Percentiles rank a stretch among this genome's conserved stretches.
These are phyloP conservation scores for Aethionema arabicum DNA, from an alignment of 345 rosid genomes.

Conservation along the genomic window DNA sequence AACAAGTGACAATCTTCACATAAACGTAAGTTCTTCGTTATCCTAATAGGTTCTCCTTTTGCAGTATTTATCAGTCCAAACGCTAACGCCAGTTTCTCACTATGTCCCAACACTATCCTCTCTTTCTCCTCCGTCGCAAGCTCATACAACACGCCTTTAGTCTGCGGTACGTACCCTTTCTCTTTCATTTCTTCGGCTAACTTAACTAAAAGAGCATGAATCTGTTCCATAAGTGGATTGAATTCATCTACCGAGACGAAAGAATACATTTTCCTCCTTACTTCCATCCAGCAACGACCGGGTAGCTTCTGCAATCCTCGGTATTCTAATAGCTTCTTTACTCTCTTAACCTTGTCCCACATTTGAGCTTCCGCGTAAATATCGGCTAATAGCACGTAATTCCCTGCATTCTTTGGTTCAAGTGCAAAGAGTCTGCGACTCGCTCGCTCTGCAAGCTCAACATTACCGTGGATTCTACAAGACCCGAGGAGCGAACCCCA, in stretches of 20 bases:
- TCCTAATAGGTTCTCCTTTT: slow-evolving; percentile 66
- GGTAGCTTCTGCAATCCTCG: slow-evolving; percentile 64
- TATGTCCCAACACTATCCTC: slow-evolving; percentile 76
- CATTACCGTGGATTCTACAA: slow-evolving; percentile 80
- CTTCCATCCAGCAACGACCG: slow-evolving; percentile 81
- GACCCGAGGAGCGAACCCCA: slow-evolving; percentile 96
- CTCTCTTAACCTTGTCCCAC: slow-evolving; percentile 74
- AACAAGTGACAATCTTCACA: slow-evolving; percentile 89
- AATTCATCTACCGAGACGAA: slow-evolving; percentile 69
- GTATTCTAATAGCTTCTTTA: slow-evolving; percentile 62
- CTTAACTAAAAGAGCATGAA: slow-evolving; percentile 65
- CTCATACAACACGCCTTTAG: slow-evolving; percentile 80
- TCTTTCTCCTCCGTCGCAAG: slow-evolving; percentile 74
- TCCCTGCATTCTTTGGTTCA: slow-evolving; percentile 78
- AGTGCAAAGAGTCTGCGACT: slow-evolving; percentile 65
- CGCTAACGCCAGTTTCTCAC: slow-evolving; percentile 82
- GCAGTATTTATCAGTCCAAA: slow-evolving; percentile 73
- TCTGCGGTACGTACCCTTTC: slow-evolving; percentile 74
- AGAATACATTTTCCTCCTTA: slow-evolving; percentile 57
- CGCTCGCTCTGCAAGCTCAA: slow-evolving; percentile 78
- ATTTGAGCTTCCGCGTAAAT: slow-evolving; percentile 70
- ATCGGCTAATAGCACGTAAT: slow-evolving; percentile 75
- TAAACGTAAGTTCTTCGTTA: slow-evolving; percentile 79
- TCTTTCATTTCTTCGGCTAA: slow-evolving; percentile 79
- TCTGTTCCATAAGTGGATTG: slow-evolving; percentile 62